A percentile compares a stretch with the other conserved stretches of the same genome.
Evolutionary conservation across 2,329 filamentous ascomycete species (phyloP).

Genomic region (Stemphylium beticola): DNA sequence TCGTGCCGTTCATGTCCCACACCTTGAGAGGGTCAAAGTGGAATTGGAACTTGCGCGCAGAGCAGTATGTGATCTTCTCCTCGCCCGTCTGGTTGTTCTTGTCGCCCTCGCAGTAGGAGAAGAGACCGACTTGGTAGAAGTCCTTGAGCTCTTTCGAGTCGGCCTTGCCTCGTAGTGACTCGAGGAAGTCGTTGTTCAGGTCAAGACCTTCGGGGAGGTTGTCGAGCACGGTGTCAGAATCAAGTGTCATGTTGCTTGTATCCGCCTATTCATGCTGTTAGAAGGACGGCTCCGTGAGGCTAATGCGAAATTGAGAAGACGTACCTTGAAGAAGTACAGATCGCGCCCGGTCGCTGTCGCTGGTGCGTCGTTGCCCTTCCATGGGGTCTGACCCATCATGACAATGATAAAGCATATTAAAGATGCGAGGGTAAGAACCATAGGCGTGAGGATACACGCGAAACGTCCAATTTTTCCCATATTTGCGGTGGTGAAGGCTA

Average conservation of each 20-base stretch:
- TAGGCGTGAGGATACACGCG: conserved; percentile 85
- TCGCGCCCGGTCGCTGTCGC: conserved; percentile 54
- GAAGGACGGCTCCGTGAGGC: background rate
- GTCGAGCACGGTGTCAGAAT: conserved; percentile 48
- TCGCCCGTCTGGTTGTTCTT: conserved; percentile 58
- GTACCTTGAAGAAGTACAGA: conserved; percentile 62
- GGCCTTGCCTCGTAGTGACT: conserved; percentile 48
- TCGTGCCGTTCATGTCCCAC: conserved; percentile 65
- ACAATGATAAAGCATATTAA: conserved; percentile 71
- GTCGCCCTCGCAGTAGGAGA: conserved; percentile 80
- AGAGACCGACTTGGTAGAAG: conserved; percentile 81
- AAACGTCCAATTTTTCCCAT: conserved; percentile 80
- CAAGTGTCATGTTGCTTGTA: conserved; percentile 61
- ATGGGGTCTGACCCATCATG: conserved; percentile 63
- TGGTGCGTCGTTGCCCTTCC: conserved; percentile 37
- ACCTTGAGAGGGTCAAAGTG: conserved; percentile 73
- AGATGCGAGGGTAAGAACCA: conserved; percentile 78
- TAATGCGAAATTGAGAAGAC: conserved; percentile 56
- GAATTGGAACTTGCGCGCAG: conserved; percentile 75
- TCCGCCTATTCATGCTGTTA: conserved; percentile 39
- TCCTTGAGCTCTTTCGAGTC: conserved; percentile 64
- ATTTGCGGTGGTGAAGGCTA: conserved; percentile 30
- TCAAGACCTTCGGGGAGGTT: conserved; percentile 34
- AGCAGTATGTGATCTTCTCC: conserved; percentile 67
- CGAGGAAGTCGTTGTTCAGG: conserved; percentile 48